These are phyloP conservation scores for Jackrogersella minutella DNA, from an alignment of 495 filamentous ascomycete genomes.

Conservation along the genomic window DNA sequence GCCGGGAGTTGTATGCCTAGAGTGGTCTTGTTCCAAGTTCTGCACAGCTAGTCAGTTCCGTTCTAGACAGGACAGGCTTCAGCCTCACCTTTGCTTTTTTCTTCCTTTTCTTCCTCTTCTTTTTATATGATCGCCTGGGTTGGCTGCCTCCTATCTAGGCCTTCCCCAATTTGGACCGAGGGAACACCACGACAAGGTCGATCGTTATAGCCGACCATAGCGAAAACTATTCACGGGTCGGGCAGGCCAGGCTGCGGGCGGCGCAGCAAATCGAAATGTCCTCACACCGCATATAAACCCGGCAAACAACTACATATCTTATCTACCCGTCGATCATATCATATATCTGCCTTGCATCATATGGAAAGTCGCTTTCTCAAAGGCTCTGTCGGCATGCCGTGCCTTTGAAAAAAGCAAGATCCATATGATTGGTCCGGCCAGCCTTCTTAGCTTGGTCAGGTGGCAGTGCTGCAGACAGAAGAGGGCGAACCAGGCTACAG, in stretches of 20 bases:
- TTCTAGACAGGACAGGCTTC: conserved; percentile 3
- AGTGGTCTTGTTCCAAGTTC: not conserved
- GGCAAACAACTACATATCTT: not conserved
- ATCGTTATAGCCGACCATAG: conserved; percentile 6
- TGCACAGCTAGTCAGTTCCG: not conserved
- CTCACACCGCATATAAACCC: conserved; percentile 2
- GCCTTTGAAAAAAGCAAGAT: not conserved
- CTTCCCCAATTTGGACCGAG: not conserved
- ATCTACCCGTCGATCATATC: conserved; percentile 10
- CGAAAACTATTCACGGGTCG: not conserved
- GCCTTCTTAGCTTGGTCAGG: conserved; percentile 15
- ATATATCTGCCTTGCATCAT: not conserved
- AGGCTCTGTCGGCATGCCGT: not conserved
- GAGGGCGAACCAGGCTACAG: not conserved
- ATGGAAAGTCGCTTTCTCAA: not conserved
- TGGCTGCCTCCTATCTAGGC: conserved; percentile 14
- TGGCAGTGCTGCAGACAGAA: conserved; percentile 20
- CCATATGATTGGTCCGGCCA: conserved; percentile 16
- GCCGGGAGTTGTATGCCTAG: conserved; percentile 1
- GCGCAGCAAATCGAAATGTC: conserved; percentile 8
- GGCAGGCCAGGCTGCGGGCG: conserved; percentile 5
- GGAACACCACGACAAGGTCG: not conserved
- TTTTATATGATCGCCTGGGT: not conserved
- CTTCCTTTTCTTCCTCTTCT: no score
- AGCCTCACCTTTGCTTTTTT: conserved; percentile 13